These are phyloP conservation scores for Collybia sp. DNA, from an alignment of 768 basidiomycete species.

Conservation along the genomic window DNA sequence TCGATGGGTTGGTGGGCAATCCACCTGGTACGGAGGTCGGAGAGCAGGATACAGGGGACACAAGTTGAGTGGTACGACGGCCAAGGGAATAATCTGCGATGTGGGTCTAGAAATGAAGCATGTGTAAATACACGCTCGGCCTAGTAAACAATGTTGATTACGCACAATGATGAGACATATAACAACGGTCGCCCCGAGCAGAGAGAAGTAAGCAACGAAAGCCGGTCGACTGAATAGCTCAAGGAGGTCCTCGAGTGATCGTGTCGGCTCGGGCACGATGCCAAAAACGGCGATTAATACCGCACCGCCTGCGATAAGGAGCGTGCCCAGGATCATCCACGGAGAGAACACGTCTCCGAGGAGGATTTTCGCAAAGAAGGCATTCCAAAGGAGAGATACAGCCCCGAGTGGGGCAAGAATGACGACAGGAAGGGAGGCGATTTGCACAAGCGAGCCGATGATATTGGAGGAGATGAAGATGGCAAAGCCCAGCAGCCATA, in stretches of 20 bases:
- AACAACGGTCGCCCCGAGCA: slow-evolving; percentile 57
- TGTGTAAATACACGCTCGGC: neutral
- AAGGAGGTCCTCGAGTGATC: slow-evolving; percentile 82
- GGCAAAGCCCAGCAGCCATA: slow-evolving; percentile 85
- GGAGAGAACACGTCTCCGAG: slow-evolving; percentile 83
- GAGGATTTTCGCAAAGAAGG: slow-evolving; percentile 81
- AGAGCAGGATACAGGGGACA: slow-evolving; percentile 14
- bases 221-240: slow-evolving; percentile 67
- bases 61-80: slow-evolving; percentile 25
- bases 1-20: slow-evolving; percentile 31
- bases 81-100: slow-evolving; percentile 59
- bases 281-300: slow-evolving; percentile 89
- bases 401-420: slow-evolving; percentile 93
- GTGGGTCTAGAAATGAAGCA: slow-evolving; percentile 53
- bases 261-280: slow-evolving; percentile 84
- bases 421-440: slow-evolving; percentile 90
- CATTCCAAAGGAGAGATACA: slow-evolving; percentile 91
- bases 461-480: slow-evolving; percentile 89
- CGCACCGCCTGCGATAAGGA: slow-evolving; percentile 85
- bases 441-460: slow-evolving; percentile 85
- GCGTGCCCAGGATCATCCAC: slow-evolving; percentile 82
- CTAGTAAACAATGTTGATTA: slow-evolving; percentile 9
- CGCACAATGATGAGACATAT: slow-evolving; percentile 61
- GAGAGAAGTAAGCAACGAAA: slow-evolving; percentile 79
- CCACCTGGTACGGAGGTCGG: slow-evolving; percentile 26